Percentiles rank a stretch among this genome's conserved stretches.
Conservation (phyloP, 192 early-diverging fungal species). For the Ambispora gerdemannii region DNA sequence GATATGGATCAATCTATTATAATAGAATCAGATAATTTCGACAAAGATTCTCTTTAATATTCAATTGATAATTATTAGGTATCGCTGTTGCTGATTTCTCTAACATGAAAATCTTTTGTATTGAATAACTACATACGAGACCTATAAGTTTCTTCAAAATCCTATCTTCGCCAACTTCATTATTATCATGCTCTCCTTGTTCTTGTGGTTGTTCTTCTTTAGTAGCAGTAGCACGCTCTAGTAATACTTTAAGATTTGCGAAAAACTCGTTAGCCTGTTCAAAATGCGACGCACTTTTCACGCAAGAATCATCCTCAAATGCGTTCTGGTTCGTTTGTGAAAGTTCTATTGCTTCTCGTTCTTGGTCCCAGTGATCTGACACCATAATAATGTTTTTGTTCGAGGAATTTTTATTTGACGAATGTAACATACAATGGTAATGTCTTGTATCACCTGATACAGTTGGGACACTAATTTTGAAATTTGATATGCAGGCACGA, state of each 20-base stretch:
- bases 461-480: too few relatives aligned
- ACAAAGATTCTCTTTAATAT: neutral
- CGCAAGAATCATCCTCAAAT: constrained; percentile 14
- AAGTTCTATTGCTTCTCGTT: neutral
- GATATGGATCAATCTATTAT: constrained; percentile 56
- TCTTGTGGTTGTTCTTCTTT: neutral
- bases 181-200: too few relatives aligned
- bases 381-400: too few relatives aligned
- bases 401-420: too few relatives aligned
- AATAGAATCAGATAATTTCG: neutral
- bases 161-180: constrained; percentile 22
- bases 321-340: neutral
- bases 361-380: neutral
- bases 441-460: too few relatives aligned
- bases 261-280: constrained; percentile 26
- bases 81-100: neutral
- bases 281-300: constrained; percentile 18
- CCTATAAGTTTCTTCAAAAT: constrained; percentile 9
- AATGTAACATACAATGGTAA: too few relatives aligned
- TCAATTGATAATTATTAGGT: neutral
- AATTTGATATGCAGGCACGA: too few relatives aligned
- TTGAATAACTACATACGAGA: neutral
- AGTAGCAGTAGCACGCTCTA: neutral
- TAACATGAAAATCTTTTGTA: neutral
- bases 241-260: neutral